Conservation (phyloP, 163 green algal genomes). For the Coccomyxa subellipsoidea region DNA sequence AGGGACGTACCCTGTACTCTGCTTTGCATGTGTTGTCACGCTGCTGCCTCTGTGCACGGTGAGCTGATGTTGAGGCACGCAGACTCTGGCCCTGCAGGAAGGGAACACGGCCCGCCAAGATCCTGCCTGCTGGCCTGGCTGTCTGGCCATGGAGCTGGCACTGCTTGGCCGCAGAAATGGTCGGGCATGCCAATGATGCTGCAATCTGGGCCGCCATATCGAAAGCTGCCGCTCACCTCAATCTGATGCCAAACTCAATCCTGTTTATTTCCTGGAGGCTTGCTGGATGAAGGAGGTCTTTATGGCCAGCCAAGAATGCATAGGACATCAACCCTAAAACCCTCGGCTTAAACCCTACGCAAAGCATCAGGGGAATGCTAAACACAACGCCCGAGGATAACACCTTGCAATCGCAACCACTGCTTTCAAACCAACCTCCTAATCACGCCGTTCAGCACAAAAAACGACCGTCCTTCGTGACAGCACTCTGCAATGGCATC, state of each 20-base stretch:
- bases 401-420: neutral
- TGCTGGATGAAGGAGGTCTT: neutral
- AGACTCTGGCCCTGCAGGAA: neutral
- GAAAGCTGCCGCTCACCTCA: neutral
- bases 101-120: neutral
- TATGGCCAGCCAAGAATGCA: neutral
- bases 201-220: neutral
- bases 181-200: neutral
- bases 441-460: neutral
- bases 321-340: neutral
- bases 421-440: neutral
- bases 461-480: neutral
- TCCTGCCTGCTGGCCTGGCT: neutral
- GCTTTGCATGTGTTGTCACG: neutral
- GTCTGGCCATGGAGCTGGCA: neutral
- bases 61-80: neutral
- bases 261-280: neutral
- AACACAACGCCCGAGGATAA: neutral
- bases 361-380: neutral
- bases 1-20: constrained; percentile 2
- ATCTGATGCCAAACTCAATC: neutral
- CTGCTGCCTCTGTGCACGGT: neutral
- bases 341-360: no score
- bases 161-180: neutral
- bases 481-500: neutral